A percentile compares a stretch with the other conserved stretches of the same genome.
Conservation (phyloP, 2,329 filamentous ascomycete species). For the Nothophoma quercina region DNA sequence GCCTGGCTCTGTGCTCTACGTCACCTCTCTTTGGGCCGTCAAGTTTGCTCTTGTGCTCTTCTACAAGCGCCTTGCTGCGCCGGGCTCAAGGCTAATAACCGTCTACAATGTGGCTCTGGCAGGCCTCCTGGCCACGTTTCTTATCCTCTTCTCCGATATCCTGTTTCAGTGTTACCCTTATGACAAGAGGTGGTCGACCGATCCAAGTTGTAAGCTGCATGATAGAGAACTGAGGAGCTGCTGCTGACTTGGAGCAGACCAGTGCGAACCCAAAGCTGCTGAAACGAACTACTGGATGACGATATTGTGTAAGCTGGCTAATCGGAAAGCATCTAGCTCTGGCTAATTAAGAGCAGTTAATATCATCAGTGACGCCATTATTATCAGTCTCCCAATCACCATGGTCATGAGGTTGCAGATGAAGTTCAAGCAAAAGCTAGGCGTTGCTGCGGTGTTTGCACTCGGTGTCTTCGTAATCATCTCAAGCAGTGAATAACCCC, state of each 20-base stretch:
- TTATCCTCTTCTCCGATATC: slow-evolving; percentile 51
- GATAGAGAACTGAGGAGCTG: not conserved
- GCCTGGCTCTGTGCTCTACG: slow-evolving; percentile 52
- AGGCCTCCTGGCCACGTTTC: slow-evolving; percentile 40
- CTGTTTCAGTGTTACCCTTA: slow-evolving; percentile 52
- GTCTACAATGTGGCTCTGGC: slow-evolving; percentile 50
- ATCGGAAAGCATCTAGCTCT: not conserved
- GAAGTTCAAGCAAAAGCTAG: slow-evolving; percentile 33
- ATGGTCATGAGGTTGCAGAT: slow-evolving; percentile 34
- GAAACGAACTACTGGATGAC: slow-evolving; percentile 34
- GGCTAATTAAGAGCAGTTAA: slow-evolving; percentile 21
- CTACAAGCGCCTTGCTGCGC: slow-evolving; percentile 52
- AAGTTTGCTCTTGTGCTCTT: slow-evolving; percentile 54
- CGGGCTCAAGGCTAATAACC: slow-evolving; percentile 45
- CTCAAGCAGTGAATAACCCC: slow-evolving; percentile 26
- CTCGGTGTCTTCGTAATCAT: slow-evolving; percentile 34
- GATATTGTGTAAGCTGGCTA: slow-evolving; percentile 24
- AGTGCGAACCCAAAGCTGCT: slow-evolving; percentile 27
- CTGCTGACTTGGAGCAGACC: slow-evolving; percentile 25
- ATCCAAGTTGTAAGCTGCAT: slow-evolving; percentile 25
- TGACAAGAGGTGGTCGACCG: slow-evolving; percentile 33
- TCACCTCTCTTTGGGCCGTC: slow-evolving; percentile 53
- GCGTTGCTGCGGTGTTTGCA: slow-evolving; percentile 31
- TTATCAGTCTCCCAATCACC: slow-evolving; percentile 30
- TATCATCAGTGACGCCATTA: slow-evolving; percentile 31